Evolutionary conservation across 2,329 filamentous ascomycete genomes (phyloP), one percentile per base, ranked within the genome.

Genomic region (Ophiostoma pallidulum): DNA sequence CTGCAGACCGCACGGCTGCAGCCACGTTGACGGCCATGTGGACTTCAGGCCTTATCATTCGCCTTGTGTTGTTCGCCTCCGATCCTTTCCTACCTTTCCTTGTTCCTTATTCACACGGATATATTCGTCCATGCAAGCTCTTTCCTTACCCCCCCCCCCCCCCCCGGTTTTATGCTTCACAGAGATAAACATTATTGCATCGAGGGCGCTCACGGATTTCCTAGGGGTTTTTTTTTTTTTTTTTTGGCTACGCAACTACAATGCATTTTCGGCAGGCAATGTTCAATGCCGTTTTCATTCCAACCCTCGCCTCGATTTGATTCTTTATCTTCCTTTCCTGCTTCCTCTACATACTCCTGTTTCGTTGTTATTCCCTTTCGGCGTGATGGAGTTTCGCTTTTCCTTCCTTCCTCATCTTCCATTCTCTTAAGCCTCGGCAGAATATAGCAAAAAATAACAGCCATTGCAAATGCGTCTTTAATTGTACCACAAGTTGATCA

Each of bases 121-220:
- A 14, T 32, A 22, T 35, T 46, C 16, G 8, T 26, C 16, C 35
- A 14, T 37, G 35, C 29, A 19, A 14, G 13, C 38, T 33, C 22
- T 13, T 8, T 31, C 14, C 8, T 45, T 16, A 22, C 14, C 36
- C n/a, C n/a, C n/a, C n/a, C n/a, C n/a, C n/a, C n/a, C n/a, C n/a
- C n/a, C n/a, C n/a, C 24, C 24, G 5, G 24, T 5, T 6, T 31
- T 28, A 19, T 28, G 26, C 19, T 41, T 36, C 18, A 41, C 31
- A 36, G 24, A 35, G 40, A 49, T 45, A 45, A 49, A 44, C 24
- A 26, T 48, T 33, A 35, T 40, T 41, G 41, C 47, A 49, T 49
- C 28, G 37, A 40, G 37, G 47, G 47, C 47, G 47, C 41, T 45
- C 36, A 20, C 47, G 47, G 47, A 45, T 45, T 40, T n/a, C n/a